A percentile compares a stretch with the other conserved stretches of the same genome.
Evolutionary conservation across 1,284 basidiomycete species (phyloP).

Genomic region (Apiotrichum mycotoxinovorans): DNA sequence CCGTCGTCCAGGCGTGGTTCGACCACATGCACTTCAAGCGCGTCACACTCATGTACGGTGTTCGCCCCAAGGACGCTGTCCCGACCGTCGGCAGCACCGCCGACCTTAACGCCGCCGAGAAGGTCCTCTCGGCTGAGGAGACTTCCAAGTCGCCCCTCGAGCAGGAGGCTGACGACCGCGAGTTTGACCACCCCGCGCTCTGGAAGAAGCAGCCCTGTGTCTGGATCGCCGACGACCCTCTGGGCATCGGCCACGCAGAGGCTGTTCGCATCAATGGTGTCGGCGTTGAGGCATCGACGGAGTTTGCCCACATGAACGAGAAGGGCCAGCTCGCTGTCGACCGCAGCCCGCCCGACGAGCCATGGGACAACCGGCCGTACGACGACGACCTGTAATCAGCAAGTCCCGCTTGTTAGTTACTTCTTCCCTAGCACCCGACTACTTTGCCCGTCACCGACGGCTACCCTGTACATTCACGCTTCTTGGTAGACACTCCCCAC

Average conservation of each 20-base stretch:
- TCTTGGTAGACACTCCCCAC: background rate
- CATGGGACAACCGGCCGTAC: constrained; percentile 36
- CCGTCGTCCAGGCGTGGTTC: constrained; percentile 44
- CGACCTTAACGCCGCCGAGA: constrained; percentile 23
- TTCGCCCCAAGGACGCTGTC: background rate
- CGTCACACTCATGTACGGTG: constrained; percentile 32
- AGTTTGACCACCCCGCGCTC: constrained; percentile 50
- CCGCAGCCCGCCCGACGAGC: constrained; percentile 43
- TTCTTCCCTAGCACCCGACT: background rate
- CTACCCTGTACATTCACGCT: no score
- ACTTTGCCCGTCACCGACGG: background rate
- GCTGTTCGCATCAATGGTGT: constrained; percentile 39
- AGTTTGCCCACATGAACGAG: constrained; percentile 45
- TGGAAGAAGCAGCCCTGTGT: constrained; percentile 49
- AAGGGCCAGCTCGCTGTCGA: constrained; percentile 44
- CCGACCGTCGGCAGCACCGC: constrained; percentile 16
- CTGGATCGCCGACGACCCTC: constrained; percentile 49
- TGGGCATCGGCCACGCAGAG: constrained; percentile 46
- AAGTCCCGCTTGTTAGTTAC: no score
- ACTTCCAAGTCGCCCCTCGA: constrained; percentile 22
- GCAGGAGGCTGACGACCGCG: constrained; percentile 35
- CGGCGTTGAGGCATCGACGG: constrained; percentile 44
- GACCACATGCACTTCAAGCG: constrained; percentile 43
- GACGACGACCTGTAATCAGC: constrained; percentile 7
- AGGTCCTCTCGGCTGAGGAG: constrained; percentile 21